These are phyloP conservation scores for Tetracladium maxilliforme DNA, from an alignment of 2,329 filamentous ascomycete genomes.

Conservation along the genomic window DNA sequence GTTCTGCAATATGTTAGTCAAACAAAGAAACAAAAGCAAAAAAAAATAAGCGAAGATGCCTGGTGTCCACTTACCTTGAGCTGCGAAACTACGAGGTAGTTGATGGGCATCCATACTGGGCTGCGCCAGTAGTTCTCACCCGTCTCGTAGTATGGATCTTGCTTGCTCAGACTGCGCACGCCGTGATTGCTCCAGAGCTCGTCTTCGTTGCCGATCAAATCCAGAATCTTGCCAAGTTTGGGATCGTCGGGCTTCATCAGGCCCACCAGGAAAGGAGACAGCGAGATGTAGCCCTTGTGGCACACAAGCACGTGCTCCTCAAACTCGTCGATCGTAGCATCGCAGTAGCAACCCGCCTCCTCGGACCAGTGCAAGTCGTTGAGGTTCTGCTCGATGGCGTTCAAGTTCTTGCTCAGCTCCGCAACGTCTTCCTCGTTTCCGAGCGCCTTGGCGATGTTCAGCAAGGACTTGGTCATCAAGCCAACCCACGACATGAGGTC, in stretches of 20 bases:
- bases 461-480: conserved; percentile 82
- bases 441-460: conserved; percentile 65
- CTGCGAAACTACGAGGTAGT: conserved; percentile 72
- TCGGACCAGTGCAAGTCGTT: conserved; percentile 90
- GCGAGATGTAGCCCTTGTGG: conserved; percentile 89
- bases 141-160: conserved; percentile 71
- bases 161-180: conserved; percentile 78
- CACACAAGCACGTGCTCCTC: conserved; percentile 84
- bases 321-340: conserved; percentile 88
- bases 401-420: conserved; percentile 56
- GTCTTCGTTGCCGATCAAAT: conserved; percentile 65
- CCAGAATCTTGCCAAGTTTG: conserved; percentile 58
- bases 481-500: conserved; percentile 95
- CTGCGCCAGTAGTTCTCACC: conserved; percentile 96
- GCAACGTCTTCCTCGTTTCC: conserved; percentile 61
- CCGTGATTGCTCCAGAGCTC: conserved; percentile 85
- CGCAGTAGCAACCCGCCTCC: conserved; percentile 71
- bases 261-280: conserved; percentile 85
- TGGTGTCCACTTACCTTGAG: conserved; percentile 63
- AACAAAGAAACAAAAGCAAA: conserved; percentile 1
- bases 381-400: conserved; percentile 71
- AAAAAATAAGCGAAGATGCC: too few species aligned
- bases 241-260: conserved; percentile 61
- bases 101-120: conserved; percentile 92
- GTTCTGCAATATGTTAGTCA: conserved; percentile 27